Conservation (phyloP, 148 eudicot genomes). For the Chenopodium formosanum region DNA sequence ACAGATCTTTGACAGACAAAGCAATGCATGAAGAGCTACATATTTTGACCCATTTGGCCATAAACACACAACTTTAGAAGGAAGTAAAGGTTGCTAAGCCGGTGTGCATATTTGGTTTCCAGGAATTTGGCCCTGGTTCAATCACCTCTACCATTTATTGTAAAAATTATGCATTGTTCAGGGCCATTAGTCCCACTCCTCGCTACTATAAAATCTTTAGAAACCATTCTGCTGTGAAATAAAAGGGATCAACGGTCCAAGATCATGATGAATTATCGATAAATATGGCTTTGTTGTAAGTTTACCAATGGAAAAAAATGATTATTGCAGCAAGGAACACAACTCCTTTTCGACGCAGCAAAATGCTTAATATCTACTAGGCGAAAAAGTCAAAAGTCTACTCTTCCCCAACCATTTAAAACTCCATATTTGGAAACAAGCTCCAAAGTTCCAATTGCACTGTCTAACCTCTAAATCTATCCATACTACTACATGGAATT, state of each 20-base stretch:
- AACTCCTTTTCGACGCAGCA: not conserved
- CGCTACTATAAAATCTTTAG: not conserved
- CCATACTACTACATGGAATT: not conserved
- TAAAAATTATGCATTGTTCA: not conserved
- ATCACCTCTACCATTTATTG: not conserved
- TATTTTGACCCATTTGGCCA: not conserved
- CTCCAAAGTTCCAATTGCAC: too few relatives aligned
- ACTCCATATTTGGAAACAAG: not conserved
- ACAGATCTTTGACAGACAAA: not conserved
- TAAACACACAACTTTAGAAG: not conserved
- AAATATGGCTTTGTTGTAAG: not conserved
- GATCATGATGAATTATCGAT: too few relatives aligned
- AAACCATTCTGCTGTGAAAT: too few relatives aligned
- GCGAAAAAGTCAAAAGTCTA: not conserved
- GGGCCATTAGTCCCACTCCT: not conserved
- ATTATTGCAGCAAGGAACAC: slow-evolving; percentile 3
- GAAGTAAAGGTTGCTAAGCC: not conserved
- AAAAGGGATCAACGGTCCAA: too few relatives aligned
- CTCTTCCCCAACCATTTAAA: not conserved
- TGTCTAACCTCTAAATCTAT: not conserved
- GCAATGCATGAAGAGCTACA: not conserved
- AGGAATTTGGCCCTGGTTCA: not conserved
- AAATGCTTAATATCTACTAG: not conserved
- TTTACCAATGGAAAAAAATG: not conserved
- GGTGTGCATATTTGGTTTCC: not conserved